Base-by-base conservation (phyloP, 768 basidiomycete species). In the Leccinellum rugosiceps region DNA sequence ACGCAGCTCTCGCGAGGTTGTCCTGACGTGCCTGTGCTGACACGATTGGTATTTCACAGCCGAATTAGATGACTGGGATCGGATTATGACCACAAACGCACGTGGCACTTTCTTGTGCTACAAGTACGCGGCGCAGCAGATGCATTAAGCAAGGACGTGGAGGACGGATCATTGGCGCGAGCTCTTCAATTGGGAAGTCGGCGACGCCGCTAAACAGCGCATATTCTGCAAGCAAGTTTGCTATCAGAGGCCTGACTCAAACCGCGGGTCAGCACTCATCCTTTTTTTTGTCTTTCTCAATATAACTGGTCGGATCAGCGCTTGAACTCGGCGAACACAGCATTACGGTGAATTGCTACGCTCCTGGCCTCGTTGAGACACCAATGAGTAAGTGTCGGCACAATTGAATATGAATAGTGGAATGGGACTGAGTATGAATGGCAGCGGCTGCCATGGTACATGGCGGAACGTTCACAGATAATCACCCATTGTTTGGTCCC, bases 51-150 rank as follows among this genome's bases (percentile, higher is more conserved):
- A 43, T 19, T 51, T n/a, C 48, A 6, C 32, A 73, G 81, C 73
- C 4, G 63, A 66, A 3, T 47, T 72, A 1, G 69, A 76, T 9
- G 68, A 75, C 0, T 79, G 72, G 75, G 76, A 84, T 63, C 69
- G 63, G 64, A 41, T 72, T 7, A 71, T 80, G 58, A 72, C 76
- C 5, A 72, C 86, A 62, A 87, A 88, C 62, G 74, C 78, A 58
- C 25, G 81, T 53, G 85, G 84, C 35, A 71, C 77, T 2, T 85
- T 82, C 72, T 76, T 83, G 58, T 86, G 83, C 65, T 87, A 86
- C 46, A 83, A 86, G 53, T 76, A 85, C 57, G 87, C 85, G 2
- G 85, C 82, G 17, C 73, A 72, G 52, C 80, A 82, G 62, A 88
- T 88, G 87, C n/a, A 75, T 84, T 9, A 55, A 63, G 9, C 81